Evolutionary conservation across 805 yeast species (phyloP).

Genomic region (Hanseniaspora thailandica): DNA sequence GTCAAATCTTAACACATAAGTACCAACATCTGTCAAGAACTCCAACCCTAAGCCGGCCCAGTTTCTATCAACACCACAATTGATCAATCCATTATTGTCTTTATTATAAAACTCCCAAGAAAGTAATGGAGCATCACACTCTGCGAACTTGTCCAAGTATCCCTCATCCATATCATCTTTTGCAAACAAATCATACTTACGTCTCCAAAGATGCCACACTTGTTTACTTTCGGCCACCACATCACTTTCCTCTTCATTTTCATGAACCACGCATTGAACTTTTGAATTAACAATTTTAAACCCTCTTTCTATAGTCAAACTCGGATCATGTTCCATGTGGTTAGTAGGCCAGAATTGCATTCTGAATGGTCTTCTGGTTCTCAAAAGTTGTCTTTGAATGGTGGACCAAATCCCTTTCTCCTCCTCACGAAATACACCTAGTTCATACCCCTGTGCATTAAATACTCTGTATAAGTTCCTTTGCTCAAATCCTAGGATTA

Average conservation of each 20-base stretch:
- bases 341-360: constrained; percentile 52
- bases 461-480: constrained; percentile 66
- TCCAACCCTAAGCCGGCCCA: constrained; percentile 95
- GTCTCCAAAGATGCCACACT: constrained; percentile 90
- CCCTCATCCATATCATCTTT: constrained; percentile 23
- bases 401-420: constrained; percentile 42
- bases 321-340: background rate
- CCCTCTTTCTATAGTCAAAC: constrained; percentile 6
- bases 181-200: constrained; percentile 70
- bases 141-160: constrained; percentile 61
- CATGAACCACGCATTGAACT: constrained; percentile 41
- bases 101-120: constrained; percentile 74
- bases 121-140: constrained; percentile 74
- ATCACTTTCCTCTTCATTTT: constrained; percentile 31
- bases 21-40: constrained; percentile 87
- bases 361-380: constrained; percentile 75
- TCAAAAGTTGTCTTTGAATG: constrained; percentile 70
- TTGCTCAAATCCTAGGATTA: constrained; percentile 83
- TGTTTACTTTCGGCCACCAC: constrained; percentile 79
- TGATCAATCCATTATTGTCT: constrained; percentile 44
- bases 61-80: constrained; percentile 76
- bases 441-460: constrained; percentile 58
- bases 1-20: constrained; percentile 76
- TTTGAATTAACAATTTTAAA: constrained; percentile 84
- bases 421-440: constrained; percentile 82